Base-by-base conservation (phyloP, 305 asterid species). In the Ajuga reptans region DNA sequence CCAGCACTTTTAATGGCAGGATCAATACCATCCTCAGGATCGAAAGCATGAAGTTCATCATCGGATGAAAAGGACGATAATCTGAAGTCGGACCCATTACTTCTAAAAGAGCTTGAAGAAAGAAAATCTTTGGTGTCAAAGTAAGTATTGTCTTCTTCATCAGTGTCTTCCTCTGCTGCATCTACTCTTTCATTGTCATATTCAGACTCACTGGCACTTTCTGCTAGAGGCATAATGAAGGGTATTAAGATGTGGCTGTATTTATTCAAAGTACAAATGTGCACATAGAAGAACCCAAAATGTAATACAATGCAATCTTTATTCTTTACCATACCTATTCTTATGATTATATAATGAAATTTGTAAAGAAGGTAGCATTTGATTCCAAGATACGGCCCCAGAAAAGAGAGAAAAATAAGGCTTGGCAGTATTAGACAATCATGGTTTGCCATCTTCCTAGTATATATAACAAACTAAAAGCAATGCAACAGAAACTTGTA, bases 111-210 rank as follows among this genome's bases (percentile, higher is more conserved):
- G 77, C 92, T 72, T 47, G 97, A 89, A 42, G 99, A 91, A 72
- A 93, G 90, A 73, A 93, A 86, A 77, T 93, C 99, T 52, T 72
- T 81, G 55, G 99, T 93, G 77, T 93, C 99, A 63, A 91, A 91
- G 79, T 89, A 93, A 33, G 89, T 72, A 36, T 85, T 84, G 46
- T 91, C 97, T 83, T 93, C 98, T 73, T 90, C 97, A 82, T 93
- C 99, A 6, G 96, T 86, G 66, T 91, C 96, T 75, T 86, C 98
- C 72, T 88, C 98, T 27, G 87, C 96, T 39, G 83, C 95, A 80
- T 82, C 98, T 47, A 69, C 96, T 77, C 96, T 91, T 78, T 89
- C 98, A 77, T 82, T 89, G 67, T 87, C 99, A 82, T 86, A 96
- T 69, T 89, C 99, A 12, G 97, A 87, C 66, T 86, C 97, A 62